Evolutionary conservation across 306 rosid genomes (phyloP).

Genomic region (Inga oerstediana): DNA sequence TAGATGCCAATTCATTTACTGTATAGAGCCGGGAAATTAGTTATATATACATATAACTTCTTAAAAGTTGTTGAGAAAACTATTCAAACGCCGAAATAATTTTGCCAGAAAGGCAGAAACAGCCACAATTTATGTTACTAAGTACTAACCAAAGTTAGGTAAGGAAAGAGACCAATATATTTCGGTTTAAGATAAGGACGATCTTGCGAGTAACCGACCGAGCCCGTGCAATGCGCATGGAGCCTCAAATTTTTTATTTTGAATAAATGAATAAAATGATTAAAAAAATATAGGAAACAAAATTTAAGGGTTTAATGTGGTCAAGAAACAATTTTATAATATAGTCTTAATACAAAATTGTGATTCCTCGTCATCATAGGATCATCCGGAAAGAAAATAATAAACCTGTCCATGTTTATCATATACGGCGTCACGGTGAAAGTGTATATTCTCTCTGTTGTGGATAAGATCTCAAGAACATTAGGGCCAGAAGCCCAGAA

Average conservation of each 20-base stretch:
- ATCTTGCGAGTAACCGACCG: neutral
- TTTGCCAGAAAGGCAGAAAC: neutral
- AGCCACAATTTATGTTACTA: neutral
- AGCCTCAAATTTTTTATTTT: neutral
- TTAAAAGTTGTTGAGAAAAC: neutral
- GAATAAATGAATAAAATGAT: neutral
- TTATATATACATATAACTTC: neutral
- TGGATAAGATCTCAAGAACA: constrained; percentile 59
- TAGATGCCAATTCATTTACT: no score
- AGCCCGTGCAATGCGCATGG: neutral
- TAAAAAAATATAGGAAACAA: neutral
- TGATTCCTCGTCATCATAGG: neutral
- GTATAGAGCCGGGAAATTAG: neutral
- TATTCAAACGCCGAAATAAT: neutral
- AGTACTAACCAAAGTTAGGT: no score
- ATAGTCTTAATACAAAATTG: neutral
- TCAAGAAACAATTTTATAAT: neutral
- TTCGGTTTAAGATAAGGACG: neutral
- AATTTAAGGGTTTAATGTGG: neutral
- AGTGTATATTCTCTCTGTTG: neutral
- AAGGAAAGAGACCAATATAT: neutral
- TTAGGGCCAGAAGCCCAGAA: constrained; percentile 10
- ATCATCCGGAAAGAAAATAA: neutral
- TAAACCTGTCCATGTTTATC: constrained; percentile 20
- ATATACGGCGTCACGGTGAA: constrained; percentile 9